These are phyloP conservation scores for Serendipita vermifera DNA, from an alignment of 768 basidiomycete species.

Conservation along the genomic window DNA sequence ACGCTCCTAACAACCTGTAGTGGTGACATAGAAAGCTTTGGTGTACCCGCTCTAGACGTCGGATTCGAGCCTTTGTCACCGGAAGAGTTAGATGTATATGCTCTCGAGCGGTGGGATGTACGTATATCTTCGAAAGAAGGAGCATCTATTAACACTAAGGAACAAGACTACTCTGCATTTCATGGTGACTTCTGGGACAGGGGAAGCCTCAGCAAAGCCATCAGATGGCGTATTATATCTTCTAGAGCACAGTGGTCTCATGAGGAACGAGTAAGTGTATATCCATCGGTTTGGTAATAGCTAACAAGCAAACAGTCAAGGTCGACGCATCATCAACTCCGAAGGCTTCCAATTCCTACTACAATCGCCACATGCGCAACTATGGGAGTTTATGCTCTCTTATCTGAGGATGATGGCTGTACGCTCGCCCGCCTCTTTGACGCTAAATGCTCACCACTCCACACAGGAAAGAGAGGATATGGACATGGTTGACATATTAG, in stretches of 20 bases:
- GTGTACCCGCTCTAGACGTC: conserved; percentile 46
- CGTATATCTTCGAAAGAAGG: conserved; percentile 13
- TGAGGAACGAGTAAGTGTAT: conserved; percentile 48
- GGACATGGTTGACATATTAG: conserved; percentile 86
- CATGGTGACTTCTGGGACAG: conserved; percentile 88
- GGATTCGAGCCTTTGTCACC: conserved; percentile 41
- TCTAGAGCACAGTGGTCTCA: conserved; percentile 72
- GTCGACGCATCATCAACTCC: conserved; percentile 55
- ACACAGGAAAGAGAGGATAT: conserved; percentile 59
- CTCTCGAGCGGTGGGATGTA: conserved; percentile 86
- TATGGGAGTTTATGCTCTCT: conserved; percentile 88
- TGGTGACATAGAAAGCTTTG: conserved; percentile 71
- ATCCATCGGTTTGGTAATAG: neutral
- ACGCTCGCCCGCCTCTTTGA: conserved; percentile 15
- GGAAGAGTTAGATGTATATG: conserved; percentile 62
- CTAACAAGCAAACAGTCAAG: neutral
- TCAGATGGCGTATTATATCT: conserved; percentile 75
- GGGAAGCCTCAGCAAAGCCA: conserved; percentile 60
- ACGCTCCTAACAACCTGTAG: conserved; percentile 26
- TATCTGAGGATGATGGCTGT: conserved; percentile 83
- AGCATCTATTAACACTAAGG: neutral
- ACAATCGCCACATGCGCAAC: conserved; percentile 83
- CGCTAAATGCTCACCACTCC: conserved; percentile 8
- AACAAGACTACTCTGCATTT: conserved; percentile 86
- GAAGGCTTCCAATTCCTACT: conserved; percentile 93